Evolutionary conservation across 345 rosid genomes (phyloP).

Genomic region (Draba incana): DNA sequence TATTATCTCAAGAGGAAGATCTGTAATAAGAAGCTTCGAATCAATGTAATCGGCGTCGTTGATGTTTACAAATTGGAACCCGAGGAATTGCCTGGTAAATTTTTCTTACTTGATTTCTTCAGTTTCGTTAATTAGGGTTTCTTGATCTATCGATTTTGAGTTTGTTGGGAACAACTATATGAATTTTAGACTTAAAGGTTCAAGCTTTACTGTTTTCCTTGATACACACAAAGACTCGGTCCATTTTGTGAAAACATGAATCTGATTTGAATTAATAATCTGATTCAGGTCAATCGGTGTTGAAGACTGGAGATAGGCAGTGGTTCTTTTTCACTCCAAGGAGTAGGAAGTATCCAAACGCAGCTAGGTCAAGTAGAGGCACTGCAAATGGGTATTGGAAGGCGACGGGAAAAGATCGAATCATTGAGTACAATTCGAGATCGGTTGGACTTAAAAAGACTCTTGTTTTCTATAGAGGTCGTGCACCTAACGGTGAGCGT

Average conservation of each 20-base stretch:
- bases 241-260: too few species aligned
- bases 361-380: conserved; percentile 73
- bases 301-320: conserved; percentile 83
- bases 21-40: conserved; percentile 52
- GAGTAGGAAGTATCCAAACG: conserved; percentile 88
- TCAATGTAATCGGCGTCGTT: conserved; percentile 60
- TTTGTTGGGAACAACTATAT: too few species aligned
- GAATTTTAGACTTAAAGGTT: too few species aligned
- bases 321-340: conserved; percentile 91
- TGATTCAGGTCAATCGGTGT: conserved; percentile 47
- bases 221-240: too few species aligned
- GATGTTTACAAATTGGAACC: conserved; percentile 93
- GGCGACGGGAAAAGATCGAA: conserved; percentile 82
- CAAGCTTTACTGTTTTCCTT: too few species aligned
- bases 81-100: conserved; percentile 79
- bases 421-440: conserved; percentile 53
- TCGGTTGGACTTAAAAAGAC: conserved; percentile 81
- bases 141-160: neutral
- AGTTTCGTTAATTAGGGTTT: too few species aligned
- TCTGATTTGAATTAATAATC: too few species aligned
- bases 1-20: conserved; percentile 84
- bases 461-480: conserved; percentile 74
- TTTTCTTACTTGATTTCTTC: too few species aligned
- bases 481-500: conserved; percentile 75
- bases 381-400: conserved; percentile 89